Base-by-base conservation (phyloP, 2,329 filamentous ascomycete genomes). In the Ceratocystis huliohia region DNA sequence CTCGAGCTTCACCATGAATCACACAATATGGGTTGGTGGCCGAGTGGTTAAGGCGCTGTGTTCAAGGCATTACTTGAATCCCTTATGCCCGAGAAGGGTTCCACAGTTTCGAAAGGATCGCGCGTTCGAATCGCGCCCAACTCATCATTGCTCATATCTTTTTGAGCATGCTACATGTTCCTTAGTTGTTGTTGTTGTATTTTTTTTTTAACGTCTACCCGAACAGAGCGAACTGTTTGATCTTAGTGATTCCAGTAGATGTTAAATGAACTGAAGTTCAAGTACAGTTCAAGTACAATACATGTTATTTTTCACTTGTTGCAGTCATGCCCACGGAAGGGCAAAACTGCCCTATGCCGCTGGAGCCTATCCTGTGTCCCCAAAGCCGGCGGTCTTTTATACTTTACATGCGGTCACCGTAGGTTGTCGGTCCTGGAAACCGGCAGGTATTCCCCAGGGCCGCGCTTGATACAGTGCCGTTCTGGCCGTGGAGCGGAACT, bases 81-180 rank as follows among this genome's bases (percentile, higher is more conserved):
- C 63, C 66, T 68, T 68, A 63, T 65, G 57, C 57, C 66, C 63
- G 66, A 63, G 59, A 68, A 65, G 66, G 66, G 66, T 68, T 63
- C 63, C 63, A 68, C 66, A 68, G 64, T 68, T 65, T 22, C 63
- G 63, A 65, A 45, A 68, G 66, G 64, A 65, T 63, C 66, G 63
- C 64, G 66, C 66, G 66, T 68, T 68, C 63, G 66, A 68, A 68
- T 68, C 63, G 66, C 66, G 63, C 63, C 66, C 63, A 65, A 68
- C 66, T 65, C 66, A 67, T 20, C 30, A 67, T 65, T 25, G 30
- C 7, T 0, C 6, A 8, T 6, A 5, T 28, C 28, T 33, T 33
- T 33, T 33, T 33, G 30, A 7, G 30, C 30, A 5, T 33, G 30
- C 5, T 7, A 33, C 30, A 8, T 33, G 30, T 7, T 33, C 30